Conservation (phyloP, 2,329 filamentous ascomycete species). For the Rhinocladiella mackenziei region DNA sequence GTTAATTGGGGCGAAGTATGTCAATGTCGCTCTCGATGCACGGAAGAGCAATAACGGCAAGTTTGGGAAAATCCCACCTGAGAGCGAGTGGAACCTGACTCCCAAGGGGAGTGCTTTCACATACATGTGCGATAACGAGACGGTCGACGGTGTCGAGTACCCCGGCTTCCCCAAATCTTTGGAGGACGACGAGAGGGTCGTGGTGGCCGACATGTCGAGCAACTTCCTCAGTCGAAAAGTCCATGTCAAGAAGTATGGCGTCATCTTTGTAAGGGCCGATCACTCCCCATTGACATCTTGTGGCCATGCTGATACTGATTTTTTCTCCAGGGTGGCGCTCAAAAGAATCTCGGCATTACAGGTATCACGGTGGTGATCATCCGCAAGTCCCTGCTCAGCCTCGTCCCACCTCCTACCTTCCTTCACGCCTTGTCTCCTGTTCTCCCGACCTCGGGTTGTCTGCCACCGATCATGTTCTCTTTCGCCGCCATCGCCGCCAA, state of each 20-base stretch:
- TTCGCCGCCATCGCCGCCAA: constrained; percentile 86
- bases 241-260: constrained; percentile 71
- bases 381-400: constrained; percentile 69
- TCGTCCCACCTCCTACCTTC: constrained; percentile 64
- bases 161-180: constrained; percentile 65
- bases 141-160: constrained; percentile 77
- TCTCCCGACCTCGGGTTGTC: constrained; percentile 48
- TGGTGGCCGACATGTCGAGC: constrained; percentile 89
- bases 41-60: constrained; percentile 67
- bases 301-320: constrained; percentile 5
- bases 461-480: constrained; percentile 68
- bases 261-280: constrained; percentile 66
- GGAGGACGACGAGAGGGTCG: constrained; percentile 64
- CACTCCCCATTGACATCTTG: constrained; percentile 1
- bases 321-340: constrained; percentile 61
- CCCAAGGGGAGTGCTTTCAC: constrained; percentile 63
- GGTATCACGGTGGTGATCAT: constrained; percentile 84
- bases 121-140: constrained; percentile 94
- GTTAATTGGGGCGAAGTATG: constrained; percentile 67
- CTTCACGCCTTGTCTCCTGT: constrained; percentile 72
- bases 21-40: constrained; percentile 73
- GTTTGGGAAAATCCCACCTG: constrained; percentile 79
- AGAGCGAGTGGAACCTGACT: constrained; percentile 69
- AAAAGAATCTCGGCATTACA: constrained; percentile 87
- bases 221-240: constrained; percentile 84